Evolutionary conservation across 1,284 basidiomycete species (phyloP), one percentile per base, ranked within the genome.

Genomic region (Moniliella sp.): DNA sequence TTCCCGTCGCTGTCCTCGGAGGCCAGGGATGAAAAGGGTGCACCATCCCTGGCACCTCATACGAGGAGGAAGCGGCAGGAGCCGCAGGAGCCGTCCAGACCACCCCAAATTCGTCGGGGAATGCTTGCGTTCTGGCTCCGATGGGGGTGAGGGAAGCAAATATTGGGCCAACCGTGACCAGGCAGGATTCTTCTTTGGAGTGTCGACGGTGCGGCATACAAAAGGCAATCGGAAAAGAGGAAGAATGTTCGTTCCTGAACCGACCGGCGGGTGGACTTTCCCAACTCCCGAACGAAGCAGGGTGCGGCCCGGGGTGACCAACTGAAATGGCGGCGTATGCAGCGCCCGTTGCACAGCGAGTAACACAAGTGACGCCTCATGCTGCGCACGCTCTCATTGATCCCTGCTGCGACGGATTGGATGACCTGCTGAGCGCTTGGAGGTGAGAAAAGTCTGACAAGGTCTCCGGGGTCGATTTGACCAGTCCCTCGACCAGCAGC

Each of bases 381-480:
- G 56, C 37, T 55, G 46, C 11, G 41, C 15, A 59, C 41, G 30
- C 55, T 53, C 17, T 59, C 54, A 37, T 59, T 49, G 39, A 57
- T 55, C 39, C 40, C 43, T 14, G 40, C 36, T 4, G 56, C 56
- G 7, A 53, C n/a, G n/a, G n/a, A n/a, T n/a, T n/a, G n/a, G n/a
- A n/a, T n/a, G n/a, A n/a, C n/a, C n/a, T n/a, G n/a, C n/a, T n/a
- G n/a, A n/a, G n/a, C n/a, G n/a, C 27, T 39, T 42, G 15, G 52
- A 43, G 10, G 40, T 38, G 13, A 28, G 27, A 23, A 59, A 38
- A 13, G 47, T 42, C 25, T 32, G 21, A 17, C 39, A 31, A 36
- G 57, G n/a, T n/a, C n/a, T n/a, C 37, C 7, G 51, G 52, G 1
- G 56, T 59, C 10, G 36, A 31, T 26, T 45, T 44, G 33, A 59